Conservation (phyloP, 345 rosid species). For the Lumnitzera littorea region DNA sequence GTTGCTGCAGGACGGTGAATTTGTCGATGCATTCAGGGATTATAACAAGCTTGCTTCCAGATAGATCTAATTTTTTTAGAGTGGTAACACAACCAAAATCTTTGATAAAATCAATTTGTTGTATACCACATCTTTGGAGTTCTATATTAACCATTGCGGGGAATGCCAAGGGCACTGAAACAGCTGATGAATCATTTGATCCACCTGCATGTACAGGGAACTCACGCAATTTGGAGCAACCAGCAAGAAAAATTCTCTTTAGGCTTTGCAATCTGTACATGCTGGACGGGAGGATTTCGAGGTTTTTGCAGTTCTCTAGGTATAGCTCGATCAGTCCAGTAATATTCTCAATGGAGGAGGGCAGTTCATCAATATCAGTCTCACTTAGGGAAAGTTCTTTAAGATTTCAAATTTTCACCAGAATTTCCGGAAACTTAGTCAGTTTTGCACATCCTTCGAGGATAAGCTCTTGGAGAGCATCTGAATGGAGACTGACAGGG, state of each 20-base stretch:
- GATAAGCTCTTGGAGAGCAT: neutral
- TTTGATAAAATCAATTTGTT: constrained; percentile 3
- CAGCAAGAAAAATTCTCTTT: neutral
- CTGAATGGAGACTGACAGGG: neutral
- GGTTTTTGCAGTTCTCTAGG: neutral
- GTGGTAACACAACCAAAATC: neutral
- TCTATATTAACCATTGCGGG: neutral
- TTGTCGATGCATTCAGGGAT: neutral
- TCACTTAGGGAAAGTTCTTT: neutral
- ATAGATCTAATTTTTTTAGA: neutral
- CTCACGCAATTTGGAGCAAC: neutral
- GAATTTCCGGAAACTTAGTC: constrained; percentile 10
- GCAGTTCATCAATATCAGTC: constrained; percentile 12
- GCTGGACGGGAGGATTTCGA: constrained; percentile 6
- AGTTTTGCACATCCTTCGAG: constrained; percentile 9
- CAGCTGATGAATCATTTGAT: neutral
- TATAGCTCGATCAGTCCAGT: neutral
- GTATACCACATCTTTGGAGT: constrained; percentile 2
- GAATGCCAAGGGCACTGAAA: neutral
- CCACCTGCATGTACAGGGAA: neutral
- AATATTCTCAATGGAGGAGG: constrained; percentile 1
- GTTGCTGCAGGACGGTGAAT: neutral
- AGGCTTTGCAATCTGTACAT: constrained; percentile 3
- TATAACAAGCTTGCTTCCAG: neutral
- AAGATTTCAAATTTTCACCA: neutral